Conservation (phyloP, 2,329 filamentous ascomycete species). For the Monosporascus sp. region DNA sequence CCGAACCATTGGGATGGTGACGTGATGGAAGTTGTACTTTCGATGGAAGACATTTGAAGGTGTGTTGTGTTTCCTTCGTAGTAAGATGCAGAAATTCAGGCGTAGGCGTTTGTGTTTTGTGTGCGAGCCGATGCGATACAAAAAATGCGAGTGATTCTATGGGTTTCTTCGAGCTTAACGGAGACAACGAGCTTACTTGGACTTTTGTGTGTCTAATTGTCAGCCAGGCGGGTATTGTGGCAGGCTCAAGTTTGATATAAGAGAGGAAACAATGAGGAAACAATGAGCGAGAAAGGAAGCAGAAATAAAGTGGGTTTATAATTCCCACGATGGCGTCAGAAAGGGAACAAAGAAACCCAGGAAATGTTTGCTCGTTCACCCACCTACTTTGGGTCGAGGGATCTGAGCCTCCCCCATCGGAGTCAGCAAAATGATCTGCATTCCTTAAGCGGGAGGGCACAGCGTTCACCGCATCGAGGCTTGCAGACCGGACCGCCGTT, state of each 20-base stretch:
- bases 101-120: no score
- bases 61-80: no score
- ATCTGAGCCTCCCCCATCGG: background rate
- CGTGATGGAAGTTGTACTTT: background rate
- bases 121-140: no score
- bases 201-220: background rate
- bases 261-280: background rate
- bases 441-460: background rate
- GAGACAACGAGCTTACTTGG: background rate
- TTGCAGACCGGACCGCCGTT: background rate
- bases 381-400: background rate
- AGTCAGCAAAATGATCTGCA: background rate
- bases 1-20: background rate
- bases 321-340: constrained; percentile 1
- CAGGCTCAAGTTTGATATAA: background rate
- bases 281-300: background rate
- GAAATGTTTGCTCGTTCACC: background rate
- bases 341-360: background rate
- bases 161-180: background rate
- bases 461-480: background rate
- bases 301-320: background rate
- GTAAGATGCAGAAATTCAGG: no score
- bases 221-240: background rate
- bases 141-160: background rate
- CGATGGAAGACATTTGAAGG: background rate